Conservation (phyloP, 306 rosid genomes). For the Vigna nakashimae region DNA sequence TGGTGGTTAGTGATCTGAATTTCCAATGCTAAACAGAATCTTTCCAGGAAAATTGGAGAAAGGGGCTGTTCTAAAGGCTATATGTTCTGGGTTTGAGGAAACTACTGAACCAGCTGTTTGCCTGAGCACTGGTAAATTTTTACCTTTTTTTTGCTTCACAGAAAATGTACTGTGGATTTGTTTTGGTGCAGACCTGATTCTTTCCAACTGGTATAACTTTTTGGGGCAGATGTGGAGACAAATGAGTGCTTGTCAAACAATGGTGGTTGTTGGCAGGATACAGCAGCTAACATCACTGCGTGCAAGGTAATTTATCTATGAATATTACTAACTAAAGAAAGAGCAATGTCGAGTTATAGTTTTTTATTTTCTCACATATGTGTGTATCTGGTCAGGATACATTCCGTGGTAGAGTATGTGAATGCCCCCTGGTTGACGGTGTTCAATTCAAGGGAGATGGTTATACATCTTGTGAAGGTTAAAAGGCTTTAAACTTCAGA, state of each 20-base stretch:
- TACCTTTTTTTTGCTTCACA: slow-evolving; percentile 8
- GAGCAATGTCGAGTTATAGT: not conserved
- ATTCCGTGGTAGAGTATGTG: slow-evolving; percentile 94
- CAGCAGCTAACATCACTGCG: slow-evolving; percentile 77
- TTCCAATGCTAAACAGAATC: slow-evolving; percentile 47
- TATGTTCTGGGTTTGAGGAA: slow-evolving; percentile 94
- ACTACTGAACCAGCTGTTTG: slow-evolving; percentile 95
- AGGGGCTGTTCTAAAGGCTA: slow-evolving; percentile 88
- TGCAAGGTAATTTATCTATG: slow-evolving; percentile 70
- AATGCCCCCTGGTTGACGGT: slow-evolving; percentile 90
- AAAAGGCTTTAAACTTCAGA: slow-evolving; percentile 13
- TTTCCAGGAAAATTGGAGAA: slow-evolving; percentile 87
- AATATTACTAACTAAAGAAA: slow-evolving; percentile 16
- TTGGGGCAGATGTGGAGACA: slow-evolving; percentile 78
- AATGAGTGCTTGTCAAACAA: slow-evolving; percentile 82
- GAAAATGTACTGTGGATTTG: not conserved
- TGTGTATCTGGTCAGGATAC: slow-evolving; percentile 70
- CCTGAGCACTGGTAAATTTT: slow-evolving; percentile 71
- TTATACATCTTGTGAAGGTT: slow-evolving; percentile 81
- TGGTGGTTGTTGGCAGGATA: slow-evolving; percentile 93
- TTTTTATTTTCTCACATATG: slow-evolving; percentile 2
- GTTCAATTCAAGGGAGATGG: slow-evolving; percentile 97
- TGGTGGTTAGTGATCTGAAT: slow-evolving; percentile 28
- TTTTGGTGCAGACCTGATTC: slow-evolving; percentile 29
- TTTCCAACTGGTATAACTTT: slow-evolving; percentile 21